Base-by-base conservation (phyloP, 345 rosid genomes). In the Arabis hirsuta region DNA sequence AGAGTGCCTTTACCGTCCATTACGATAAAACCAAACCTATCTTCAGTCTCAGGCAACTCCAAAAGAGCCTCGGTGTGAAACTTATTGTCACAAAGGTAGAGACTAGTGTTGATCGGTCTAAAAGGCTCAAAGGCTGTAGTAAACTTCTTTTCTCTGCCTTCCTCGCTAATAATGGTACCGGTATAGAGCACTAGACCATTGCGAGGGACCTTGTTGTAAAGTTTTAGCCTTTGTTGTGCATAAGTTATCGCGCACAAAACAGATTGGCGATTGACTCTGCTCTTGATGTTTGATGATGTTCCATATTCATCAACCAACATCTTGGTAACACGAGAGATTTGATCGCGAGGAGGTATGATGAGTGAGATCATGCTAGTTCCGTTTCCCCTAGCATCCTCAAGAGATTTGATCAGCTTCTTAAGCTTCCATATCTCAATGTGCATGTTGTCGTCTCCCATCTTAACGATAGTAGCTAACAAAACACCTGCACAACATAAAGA, bases 251-350 rank as follows among this genome's bases (percentile, higher is more conserved):
- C 55, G 0, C 51, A 20, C 3, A 67, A 54, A 52, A 54, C 72
- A 67, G 51, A 55, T 10, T 41, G 72, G 16, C 62, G 41, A 10
- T 55, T 67, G 31, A 53, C 71, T 67, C 62, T 67, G 29, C 71
- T 53, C 27, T 39, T 53, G 26, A 54, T 54, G 41, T 54, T 41
- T 39, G 62, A 53, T n/a, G 62, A 48, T 29, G 71, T 67, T 67
- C 38, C 62, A 5, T 26, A 19, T 44, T 67, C 61, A n/a, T 24
- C 24, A 9, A 3, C 5, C 22, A 67, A 14, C 59, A 67, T 67
- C 38, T 14, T 19, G 6, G 32, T 46, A 12, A 63, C 62, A 22
- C 69, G 69, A 64, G 32, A 48, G 34, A 59, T 4, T 4, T 41
- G 48, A 13, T 59, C 55, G 22, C 38, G 19, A 1, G 48, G 65